phyloP scores from a whole-genome alignment of 345 rosid genomes.

The Brassica rapa region DNA sequence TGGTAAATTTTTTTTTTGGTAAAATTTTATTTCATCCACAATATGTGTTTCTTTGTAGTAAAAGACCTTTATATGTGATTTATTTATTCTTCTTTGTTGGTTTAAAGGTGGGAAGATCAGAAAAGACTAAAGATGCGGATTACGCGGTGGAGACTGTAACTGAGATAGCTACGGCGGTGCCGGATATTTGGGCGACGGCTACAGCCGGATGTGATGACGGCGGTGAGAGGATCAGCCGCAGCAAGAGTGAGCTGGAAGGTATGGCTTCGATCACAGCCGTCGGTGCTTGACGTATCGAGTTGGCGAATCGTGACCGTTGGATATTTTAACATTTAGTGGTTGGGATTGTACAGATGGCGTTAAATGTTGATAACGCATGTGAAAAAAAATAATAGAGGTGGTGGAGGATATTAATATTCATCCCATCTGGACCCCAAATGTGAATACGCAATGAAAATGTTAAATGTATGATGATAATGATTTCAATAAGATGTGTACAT shows the following conservation, averaged over 20 bases:
- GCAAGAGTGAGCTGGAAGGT: slow-evolving; percentile 57
- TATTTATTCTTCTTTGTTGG: not conserved
- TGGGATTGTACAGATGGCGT: slow-evolving; percentile 28
- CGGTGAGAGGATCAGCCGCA: slow-evolving; percentile 43
- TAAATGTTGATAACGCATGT: slow-evolving; percentile 22
- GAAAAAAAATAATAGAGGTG: slow-evolving; percentile 23
- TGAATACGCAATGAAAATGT: slow-evolving; percentile 19
- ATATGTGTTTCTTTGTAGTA: not conserved
- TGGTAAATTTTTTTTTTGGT: slow-evolving; percentile 47
- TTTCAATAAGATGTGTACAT: too few relatives aligned
- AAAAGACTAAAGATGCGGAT: slow-evolving; percentile 66
- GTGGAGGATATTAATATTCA: slow-evolving; percentile 26
- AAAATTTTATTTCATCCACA: not conserved
- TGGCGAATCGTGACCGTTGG: slow-evolving; percentile 22
- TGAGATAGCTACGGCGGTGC: slow-evolving; percentile 55
- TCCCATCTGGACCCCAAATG: slow-evolving; percentile 39
- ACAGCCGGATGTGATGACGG: slow-evolving; percentile 34
- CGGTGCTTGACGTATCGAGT: slow-evolving; percentile 49
- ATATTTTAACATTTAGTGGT: slow-evolving; percentile 27
- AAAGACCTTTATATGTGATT: not conserved
- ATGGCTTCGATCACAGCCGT: slow-evolving; percentile 49
- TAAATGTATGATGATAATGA: slow-evolving; percentile 11
- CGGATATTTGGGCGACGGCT: slow-evolving; percentile 61
- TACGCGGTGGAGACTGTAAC: slow-evolving; percentile 53
- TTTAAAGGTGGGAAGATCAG: slow-evolving; percentile 62